These are phyloP conservation scores for Starmera pachycereana DNA, from an alignment of 805 yeast species.

Conservation along the genomic window DNA sequence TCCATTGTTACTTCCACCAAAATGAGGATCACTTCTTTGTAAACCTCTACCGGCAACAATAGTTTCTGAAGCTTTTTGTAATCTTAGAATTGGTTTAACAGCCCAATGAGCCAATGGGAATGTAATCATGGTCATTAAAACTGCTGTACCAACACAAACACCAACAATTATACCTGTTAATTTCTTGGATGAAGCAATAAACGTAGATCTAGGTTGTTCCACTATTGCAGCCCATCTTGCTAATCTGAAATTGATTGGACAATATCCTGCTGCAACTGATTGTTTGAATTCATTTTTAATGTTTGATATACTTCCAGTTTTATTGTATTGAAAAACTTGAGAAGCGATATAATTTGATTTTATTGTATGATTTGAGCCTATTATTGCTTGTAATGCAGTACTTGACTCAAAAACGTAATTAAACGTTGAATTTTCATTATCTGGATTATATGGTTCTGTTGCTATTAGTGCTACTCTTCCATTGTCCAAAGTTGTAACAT, in stretches of 20 bases:
- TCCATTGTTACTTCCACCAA: slow-evolving; percentile 1
- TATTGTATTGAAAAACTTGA: slow-evolving; percentile 24
- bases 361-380: slow-evolving; percentile 10
- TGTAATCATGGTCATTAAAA: slow-evolving; percentile 61
- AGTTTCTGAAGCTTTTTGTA: slow-evolving; percentile 72
- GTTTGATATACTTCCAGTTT: slow-evolving; percentile 31
- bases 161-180: slow-evolving; percentile 65
- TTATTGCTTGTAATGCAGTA: slow-evolving; percentile 11
- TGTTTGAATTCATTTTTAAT: slow-evolving; percentile 25
- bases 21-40: slow-evolving; percentile 8
- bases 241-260: slow-evolving; percentile 31
- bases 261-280: slow-evolving; percentile 47
- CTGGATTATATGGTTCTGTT: slow-evolving; percentile 15
- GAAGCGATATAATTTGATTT: slow-evolving; percentile 23
- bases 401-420: slow-evolving; percentile 33
- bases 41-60: slow-evolving; percentile 32
- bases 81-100: slow-evolving; percentile 68
- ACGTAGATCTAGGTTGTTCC: slow-evolving; percentile 48
- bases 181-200: slow-evolving; percentile 52
- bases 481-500: slow-evolving; percentile 30
- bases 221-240: slow-evolving; percentile 67
- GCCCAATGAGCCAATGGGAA: slow-evolving; percentile 79
- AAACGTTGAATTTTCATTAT: slow-evolving; percentile 23
- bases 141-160: slow-evolving; percentile 71
- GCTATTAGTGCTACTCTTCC: slow-evolving; percentile 23